Base-by-base conservation (phyloP, 148 eudicot species). In the Cornus kousa region DNA sequence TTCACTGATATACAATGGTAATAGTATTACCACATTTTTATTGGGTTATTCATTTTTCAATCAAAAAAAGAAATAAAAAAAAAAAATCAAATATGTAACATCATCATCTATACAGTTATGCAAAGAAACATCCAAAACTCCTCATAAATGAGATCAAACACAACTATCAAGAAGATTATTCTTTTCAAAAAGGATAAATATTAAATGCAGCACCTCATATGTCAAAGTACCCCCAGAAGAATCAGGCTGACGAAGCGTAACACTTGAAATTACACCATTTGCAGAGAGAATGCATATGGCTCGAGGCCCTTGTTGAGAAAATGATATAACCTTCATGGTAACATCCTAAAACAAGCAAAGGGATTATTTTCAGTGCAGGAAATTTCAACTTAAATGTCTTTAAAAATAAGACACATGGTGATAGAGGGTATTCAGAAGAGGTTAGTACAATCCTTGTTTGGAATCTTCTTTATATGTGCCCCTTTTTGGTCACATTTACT, bases 161-260 rank as follows among this genome's bases (percentile, higher is more conserved):
- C 31, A 43, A 80, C 32, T 28, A 80, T 37, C 59, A 60, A 48
- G 50, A 55, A 37, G 35, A 74, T 68, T 3, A 23, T 68, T 17
- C 11, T 43, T 60, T 23, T 28, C 3, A 55, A 43, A 9, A 59
- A 60, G 60, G 67, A 66, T 48, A 70, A 50, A 72, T 22, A 55
- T 53, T 40, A 69, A 68, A 35, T 75, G 64, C 72, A 70, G 77
- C 76, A 96, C 99, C 99, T 97, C 99, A 78, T 94, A 97, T 72
- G 99, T 97, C 89, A 97, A 83, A 76, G 98, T 97, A 72, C 99
- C 99, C 76, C 99, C 99, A 40, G 99, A 97, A 57, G 98, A 90
- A 87, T 91, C 95, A 59, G 99, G 93, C 77, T 97, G 99, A 20
- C 96, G 97, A 74, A 97, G 97, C 57, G 99, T 94, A 74, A 97